Conservation (phyloP, 2,329 filamentous ascomycete genomes). For the Aspergillus nomiae region DNA sequence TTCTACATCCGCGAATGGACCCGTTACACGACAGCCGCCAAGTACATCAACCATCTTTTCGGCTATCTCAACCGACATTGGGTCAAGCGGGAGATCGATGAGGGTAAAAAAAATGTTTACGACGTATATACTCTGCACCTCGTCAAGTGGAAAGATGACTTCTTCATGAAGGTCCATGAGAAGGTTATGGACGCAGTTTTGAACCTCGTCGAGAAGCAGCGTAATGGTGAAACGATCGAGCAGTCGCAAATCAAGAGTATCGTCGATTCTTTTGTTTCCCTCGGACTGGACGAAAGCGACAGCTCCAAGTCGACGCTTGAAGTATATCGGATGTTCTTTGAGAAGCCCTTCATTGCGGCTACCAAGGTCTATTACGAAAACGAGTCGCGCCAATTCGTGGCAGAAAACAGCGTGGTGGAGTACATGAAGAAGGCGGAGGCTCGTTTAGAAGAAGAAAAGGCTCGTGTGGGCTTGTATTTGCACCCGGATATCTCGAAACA, state of each 20-base stretch:
- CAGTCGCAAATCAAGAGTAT: slow-evolving; percentile 96
- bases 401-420: slow-evolving; percentile 95
- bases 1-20: slow-evolving; percentile 98
- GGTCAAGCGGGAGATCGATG: slow-evolving; percentile 98
- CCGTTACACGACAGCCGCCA: slow-evolving; percentile 90
- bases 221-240: slow-evolving; percentile 96
- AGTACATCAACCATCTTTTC: slow-evolving; percentile 97
- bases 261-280: slow-evolving; percentile 92
- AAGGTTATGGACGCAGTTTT: slow-evolving; percentile 96
- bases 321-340: slow-evolving; percentile 90
- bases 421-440: slow-evolving; percentile 99
- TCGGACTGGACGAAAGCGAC: slow-evolving; percentile 91
- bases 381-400: slow-evolving; percentile 91
- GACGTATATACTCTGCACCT: slow-evolving; percentile 97
- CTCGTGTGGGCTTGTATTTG: slow-evolving; percentile 87
- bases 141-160: slow-evolving; percentile 90
- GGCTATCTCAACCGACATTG: slow-evolving; percentile 95
- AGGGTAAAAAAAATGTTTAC: slow-evolving; percentile 97
- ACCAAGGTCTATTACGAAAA: slow-evolving; percentile 85
- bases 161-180: slow-evolving; percentile 79
- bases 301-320: slow-evolving; percentile 92
- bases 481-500: slow-evolving; percentile 84
- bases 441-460: slow-evolving; percentile 88
- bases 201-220: slow-evolving; percentile 93
- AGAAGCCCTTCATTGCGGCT: slow-evolving; percentile 84